These are phyloP conservation scores for Beta lomatogona DNA, from an alignment of 179 eudicot species.

Conservation along the genomic window DNA sequence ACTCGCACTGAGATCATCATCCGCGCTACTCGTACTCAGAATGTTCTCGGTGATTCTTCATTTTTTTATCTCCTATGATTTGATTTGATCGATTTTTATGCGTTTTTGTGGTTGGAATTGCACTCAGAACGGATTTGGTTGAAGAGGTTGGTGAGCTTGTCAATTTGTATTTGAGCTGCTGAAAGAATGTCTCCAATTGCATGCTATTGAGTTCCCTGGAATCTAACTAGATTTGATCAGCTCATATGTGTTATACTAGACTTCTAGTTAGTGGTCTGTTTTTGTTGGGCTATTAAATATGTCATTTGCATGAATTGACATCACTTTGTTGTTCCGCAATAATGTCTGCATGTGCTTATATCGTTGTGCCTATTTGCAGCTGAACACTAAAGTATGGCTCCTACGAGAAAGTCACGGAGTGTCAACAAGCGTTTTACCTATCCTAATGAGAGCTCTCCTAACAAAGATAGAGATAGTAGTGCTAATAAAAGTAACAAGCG, in stretches of 20 bases:
- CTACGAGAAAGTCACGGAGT: constrained; percentile 85
- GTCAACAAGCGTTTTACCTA: constrained; percentile 74
- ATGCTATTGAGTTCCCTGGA: not conserved
- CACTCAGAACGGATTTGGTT: too few species aligned
- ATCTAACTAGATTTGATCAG: not conserved
- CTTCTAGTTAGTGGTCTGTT: not conserved
- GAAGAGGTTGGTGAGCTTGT: not conserved
- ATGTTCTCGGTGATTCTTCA: too few species aligned
- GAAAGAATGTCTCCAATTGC: not conserved
- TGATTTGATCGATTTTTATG: too few species aligned
- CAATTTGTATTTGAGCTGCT: not conserved
- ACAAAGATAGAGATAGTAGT: constrained; percentile 61
- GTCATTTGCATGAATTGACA: not conserved
- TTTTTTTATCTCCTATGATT: too few species aligned
- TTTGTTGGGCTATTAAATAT: too few species aligned
- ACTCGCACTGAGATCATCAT: too few species aligned
- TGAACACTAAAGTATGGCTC: constrained; percentile 54
- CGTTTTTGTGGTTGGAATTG: too few species aligned
- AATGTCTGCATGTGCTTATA: constrained; percentile 13
- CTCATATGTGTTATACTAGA: not conserved
- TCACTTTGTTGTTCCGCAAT: not conserved
- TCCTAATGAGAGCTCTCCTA: constrained; percentile 65
- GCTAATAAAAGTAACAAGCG: constrained; percentile 56
- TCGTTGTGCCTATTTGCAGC: not conserved
- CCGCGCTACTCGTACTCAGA: too few species aligned